Conservation (phyloP, 1,284 basidiomycete genomes). For the Ganoderma lingzhi region DNA sequence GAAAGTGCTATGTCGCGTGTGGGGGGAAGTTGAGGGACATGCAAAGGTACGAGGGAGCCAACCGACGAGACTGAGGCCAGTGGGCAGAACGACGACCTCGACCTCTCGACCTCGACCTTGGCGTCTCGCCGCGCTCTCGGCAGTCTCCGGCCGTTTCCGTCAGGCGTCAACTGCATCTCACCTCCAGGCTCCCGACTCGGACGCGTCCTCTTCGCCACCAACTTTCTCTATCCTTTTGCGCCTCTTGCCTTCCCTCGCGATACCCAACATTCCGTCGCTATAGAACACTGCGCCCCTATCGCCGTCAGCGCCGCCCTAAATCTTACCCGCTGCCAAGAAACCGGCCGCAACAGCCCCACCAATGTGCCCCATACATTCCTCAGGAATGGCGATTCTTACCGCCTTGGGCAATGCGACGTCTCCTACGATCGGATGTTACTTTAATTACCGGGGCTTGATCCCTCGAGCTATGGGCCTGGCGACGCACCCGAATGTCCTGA, state of each 20-base stretch:
- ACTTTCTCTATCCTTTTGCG: neutral
- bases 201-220: no score
- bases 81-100: conserved; percentile 32
- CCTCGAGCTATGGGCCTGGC: conserved; percentile 2
- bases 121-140: conserved; percentile 30
- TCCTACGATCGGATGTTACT: conserved; percentile 5
- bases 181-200: no score
- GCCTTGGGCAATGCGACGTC: neutral
- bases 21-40: conserved; percentile 28
- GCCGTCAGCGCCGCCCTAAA: neutral
- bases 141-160: conserved; percentile 21
- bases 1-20: conserved; percentile 28
- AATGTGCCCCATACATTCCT: conserved; percentile 12
- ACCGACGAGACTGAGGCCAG: conserved; percentile 26
- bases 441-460: conserved; percentile 17
- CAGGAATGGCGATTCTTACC: neutral
- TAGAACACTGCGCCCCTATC: neutral
- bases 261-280: neutral
- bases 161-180: conserved; percentile 6
- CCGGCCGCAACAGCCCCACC: neutral
- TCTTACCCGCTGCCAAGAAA: neutral
- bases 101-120: conserved; percentile 22
- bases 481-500: conserved; percentile 2
- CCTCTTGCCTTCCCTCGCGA: neutral
- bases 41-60: conserved; percentile 24